Percentiles rank a stretch among this genome's conserved stretches.
These are phyloP conservation scores for Fraxinus velutina DNA, from an alignment of 305 asterid species.

Conservation along the genomic window DNA sequence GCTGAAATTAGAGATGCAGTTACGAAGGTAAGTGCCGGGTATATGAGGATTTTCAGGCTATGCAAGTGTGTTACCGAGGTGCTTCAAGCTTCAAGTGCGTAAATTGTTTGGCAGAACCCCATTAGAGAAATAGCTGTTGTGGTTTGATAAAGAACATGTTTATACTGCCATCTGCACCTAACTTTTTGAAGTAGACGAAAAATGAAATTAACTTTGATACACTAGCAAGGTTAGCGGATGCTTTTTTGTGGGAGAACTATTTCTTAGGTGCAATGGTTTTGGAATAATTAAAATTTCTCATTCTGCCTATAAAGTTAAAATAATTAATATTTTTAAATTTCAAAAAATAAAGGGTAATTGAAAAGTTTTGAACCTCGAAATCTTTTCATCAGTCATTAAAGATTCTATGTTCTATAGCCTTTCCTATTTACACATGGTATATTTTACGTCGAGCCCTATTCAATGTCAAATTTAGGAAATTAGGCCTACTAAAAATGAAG, in stretches of 20 bases:
- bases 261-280: background rate
- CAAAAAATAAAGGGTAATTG: background rate
- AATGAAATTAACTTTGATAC: background rate
- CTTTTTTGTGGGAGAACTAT: background rate
- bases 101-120: background rate
- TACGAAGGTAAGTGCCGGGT: slow-evolving; percentile 52
- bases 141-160: background rate
- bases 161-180: background rate
- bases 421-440: background rate
- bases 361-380: background rate
- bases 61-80: slow-evolving; percentile 54
- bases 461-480: background rate
- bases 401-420: background rate
- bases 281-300: background rate
- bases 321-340: background rate
- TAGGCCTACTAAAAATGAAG: background rate
- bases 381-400: background rate
- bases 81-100: slow-evolving; percentile 41
- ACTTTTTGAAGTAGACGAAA: background rate
- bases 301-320: background rate
- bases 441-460: background rate
- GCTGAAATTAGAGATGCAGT: slow-evolving; percentile 43
- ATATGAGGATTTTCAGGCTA: slow-evolving; percentile 63
- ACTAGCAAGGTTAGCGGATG: background rate
- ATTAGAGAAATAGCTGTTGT: background rate